Evolutionary conservation across 192 early-diverging fungal genomes (phyloP).

Genomic region (Backusella macrospora): DNA sequence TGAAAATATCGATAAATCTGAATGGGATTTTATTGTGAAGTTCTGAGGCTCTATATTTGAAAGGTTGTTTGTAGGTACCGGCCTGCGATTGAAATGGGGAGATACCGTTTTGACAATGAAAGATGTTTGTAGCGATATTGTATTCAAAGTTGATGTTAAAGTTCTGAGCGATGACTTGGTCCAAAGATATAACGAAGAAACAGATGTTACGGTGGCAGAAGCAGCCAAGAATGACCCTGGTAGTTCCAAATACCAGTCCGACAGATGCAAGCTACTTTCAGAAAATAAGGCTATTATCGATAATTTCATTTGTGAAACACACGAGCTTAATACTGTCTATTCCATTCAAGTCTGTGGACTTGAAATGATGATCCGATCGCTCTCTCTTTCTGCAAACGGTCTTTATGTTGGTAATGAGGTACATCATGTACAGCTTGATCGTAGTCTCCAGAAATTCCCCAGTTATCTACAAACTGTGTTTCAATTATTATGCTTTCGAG

Average conservation of each 20-base stretch:
- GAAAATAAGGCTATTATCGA: not conserved
- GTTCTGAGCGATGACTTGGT: not conserved
- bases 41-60: not conserved
- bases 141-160: not conserved
- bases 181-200: slow-evolving; percentile 5
- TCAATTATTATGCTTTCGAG: no score
- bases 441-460: no score
- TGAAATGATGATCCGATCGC: not conserved
- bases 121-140: not conserved
- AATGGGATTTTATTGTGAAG: not conserved
- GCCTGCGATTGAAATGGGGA: not conserved
- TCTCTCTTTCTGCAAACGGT: not conserved
- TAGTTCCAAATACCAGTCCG: not conserved
- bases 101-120: not conserved
- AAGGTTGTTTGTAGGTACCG: not conserved
- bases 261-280: not conserved
- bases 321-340: not conserved
- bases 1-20: not conserved
- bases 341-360: not conserved
- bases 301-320: not conserved
- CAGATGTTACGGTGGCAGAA: not conserved
- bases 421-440: no score
- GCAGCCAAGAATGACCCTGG: not conserved
- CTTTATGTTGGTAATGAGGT: slow-evolving; percentile 1
- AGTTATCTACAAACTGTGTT: no score